These are phyloP conservation scores for Euphrasia arctica DNA, from an alignment of 305 asterid species.

Conservation along the genomic window DNA sequence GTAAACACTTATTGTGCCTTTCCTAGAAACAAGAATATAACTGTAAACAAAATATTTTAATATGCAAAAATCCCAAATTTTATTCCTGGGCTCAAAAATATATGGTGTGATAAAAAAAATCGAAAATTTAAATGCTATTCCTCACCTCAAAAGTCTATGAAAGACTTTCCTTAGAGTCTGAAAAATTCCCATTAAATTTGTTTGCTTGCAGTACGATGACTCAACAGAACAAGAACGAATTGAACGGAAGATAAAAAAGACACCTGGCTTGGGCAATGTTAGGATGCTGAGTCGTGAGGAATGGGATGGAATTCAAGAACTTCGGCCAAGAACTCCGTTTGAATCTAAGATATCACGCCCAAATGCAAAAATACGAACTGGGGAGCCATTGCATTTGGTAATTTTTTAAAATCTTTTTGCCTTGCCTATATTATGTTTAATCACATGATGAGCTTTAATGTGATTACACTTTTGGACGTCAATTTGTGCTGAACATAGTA, in stretches of 20 bases:
- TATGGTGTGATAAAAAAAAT: not conserved
- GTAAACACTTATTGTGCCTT: too few relatives aligned
- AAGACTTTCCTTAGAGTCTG: not conserved
- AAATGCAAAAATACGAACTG: constrained; percentile 78
- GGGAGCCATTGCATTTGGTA: constrained; percentile 67
- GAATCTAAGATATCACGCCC: constrained; percentile 87
- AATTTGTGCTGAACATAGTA: not conserved
- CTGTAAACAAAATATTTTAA: not conserved
- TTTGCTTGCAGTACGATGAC: constrained; percentile 65
- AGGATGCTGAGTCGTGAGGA: constrained; percentile 92
- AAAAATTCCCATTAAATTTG: not conserved
- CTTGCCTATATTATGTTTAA: not conserved
- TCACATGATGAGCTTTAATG: not conserved
- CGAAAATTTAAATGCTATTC: too few relatives aligned
- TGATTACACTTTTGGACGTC: not conserved
- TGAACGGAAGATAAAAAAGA: constrained; percentile 72
- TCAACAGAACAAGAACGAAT: constrained; percentile 70
- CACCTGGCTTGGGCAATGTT: constrained; percentile 90
- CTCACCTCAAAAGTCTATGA: not conserved
- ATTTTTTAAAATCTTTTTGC: constrained; percentile 1
- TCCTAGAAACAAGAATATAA: not conserved
- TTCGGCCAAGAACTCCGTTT: constrained; percentile 86
- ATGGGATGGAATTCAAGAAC: constrained; percentile 76
- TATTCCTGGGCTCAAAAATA: too few relatives aligned
- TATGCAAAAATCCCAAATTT: not conserved